Base-by-base conservation (phyloP, 768 basidiomycete genomes). In the Dentipellis fragilis region DNA sequence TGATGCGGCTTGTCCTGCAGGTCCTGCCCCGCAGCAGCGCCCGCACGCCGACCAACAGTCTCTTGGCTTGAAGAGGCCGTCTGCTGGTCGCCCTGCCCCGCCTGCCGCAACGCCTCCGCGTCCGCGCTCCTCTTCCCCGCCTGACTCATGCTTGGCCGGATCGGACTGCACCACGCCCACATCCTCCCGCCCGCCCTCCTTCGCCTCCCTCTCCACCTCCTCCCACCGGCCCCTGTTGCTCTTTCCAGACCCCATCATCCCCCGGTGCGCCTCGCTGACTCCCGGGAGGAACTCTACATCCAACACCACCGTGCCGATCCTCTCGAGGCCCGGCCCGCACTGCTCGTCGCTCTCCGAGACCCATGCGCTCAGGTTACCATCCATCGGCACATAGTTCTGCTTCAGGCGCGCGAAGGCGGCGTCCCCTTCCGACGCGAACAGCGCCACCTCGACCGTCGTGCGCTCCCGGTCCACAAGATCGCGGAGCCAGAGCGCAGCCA, bases 401-500 rank as follows among this genome's bases (percentile, higher is more conserved):
- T 66, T 67, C 53, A 68, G 61, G 12, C 66, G 62, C 46, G 64
- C 60, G 59, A 66, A 68, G 0, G 14, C 19, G 58, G 65, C 63
- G 10, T 64, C 64, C 51, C 66, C 61, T 47, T 57, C 54, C 29
- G 61, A 59, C 11, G 62, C 58, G 63, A 64, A 70, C 12, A 81
- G 64, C 4, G 80, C 74, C 2, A 80, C 54, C 56, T 76, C 71
- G 19, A 80, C 65, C 46, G 71, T 69, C 47, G 71, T 69, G 56
- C 74, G 71, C 34, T 75, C 70, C 62, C 77, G 73, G 61, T 83
- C 80, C 51, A 72, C 73, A 29, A 81, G 57, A 58, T 83, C 80
- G 54, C 78, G 73, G 51, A 83, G 67, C 80, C 80, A 83, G 11
- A 80, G 68, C 1, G 77, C 71, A 1, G 76, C 78, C 52, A 79